Evolutionary conservation across 1,284 basidiomycete genomes (phyloP), one percentile per base, ranked within the genome.

Genomic region (Pseudozyma thailandica): DNA sequence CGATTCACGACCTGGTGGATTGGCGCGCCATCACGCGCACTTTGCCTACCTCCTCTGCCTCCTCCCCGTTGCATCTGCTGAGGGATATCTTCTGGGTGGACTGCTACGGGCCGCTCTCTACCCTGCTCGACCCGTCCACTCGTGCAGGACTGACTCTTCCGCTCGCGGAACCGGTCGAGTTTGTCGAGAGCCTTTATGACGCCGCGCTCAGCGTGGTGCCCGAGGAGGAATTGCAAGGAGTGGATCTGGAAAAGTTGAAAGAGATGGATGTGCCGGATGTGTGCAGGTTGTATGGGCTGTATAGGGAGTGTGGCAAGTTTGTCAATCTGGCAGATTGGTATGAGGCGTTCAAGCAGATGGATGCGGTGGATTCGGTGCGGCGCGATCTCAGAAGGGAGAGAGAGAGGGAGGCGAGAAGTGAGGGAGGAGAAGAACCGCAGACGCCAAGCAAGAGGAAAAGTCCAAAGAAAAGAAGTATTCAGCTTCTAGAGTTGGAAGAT

Each of bases 241-340:
- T 72, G 28, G 51, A 66, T 15, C 13, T 66, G 28, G 51, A 38
- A 0, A 21, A 5, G 23, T 20, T 72, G 15, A 31, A 50, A 12
- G 23, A 27, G 5, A 6, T 57, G 5, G 30, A 39, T 0, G 50
- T 63, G 27, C 80, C 80, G 13, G 79, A 81, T 28, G 65, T 81
- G 5, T 79, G 75, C 43, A 50, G 69, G 13, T 30, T 72, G 16
- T 81, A 74, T 45, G 42, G 55, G 27, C 55, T 79, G 26, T 81
- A 80, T 45, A 47, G 72, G n/a, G 74, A 80, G 35, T 65, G 72
- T 20, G 72, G 74, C 37, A 74, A 77, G 51, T 69, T 79, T 58
- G 74, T 81, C 51, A 81, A 80, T 27, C 52, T 81, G 6, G 75
- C 75, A 2, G 79, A 81, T 46, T 81, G 80, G 80, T 79, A 52